Percentiles rank a stretch among this genome's conserved stretches.
Conservation (phyloP, 257 asterid species). For the Solanum habrochaites region DNA sequence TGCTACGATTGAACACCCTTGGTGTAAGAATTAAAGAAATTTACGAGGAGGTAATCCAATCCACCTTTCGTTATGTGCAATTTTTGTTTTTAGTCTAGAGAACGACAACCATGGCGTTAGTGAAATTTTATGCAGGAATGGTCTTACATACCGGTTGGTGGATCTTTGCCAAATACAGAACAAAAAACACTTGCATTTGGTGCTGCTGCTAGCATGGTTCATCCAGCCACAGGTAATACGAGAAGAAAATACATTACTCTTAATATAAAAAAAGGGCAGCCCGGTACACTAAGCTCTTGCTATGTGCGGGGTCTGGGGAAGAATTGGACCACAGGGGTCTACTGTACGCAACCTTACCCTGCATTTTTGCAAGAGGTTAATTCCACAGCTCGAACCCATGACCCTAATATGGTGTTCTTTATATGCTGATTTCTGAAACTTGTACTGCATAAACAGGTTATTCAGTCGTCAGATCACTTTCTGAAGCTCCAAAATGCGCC, state of each 20-base stretch:
- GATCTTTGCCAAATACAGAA: slow-evolving; percentile 92
- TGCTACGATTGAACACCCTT: slow-evolving; percentile 76
- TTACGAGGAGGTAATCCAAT: slow-evolving; percentile 69
- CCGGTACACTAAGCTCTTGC: not conserved
- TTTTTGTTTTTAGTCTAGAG: not conserved
- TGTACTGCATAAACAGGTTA: slow-evolving; percentile 42
- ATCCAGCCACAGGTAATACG: slow-evolving; percentile 90
- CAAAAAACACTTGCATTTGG: slow-evolving; percentile 98
- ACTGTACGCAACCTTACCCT: not conserved
- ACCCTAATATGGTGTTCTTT: not conserved
- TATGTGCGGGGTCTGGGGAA: not conserved
- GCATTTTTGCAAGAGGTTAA: not conserved
- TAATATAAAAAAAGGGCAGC: not conserved
- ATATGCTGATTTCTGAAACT: not conserved
- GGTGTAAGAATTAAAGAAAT: slow-evolving; percentile 70
- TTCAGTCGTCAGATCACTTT: slow-evolving; percentile 90
- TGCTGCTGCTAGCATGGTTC: slow-evolving; percentile 99
- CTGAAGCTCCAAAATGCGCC: slow-evolving; percentile 97
- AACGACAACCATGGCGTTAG: not conserved
- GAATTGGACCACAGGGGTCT: not conserved
- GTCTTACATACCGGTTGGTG: slow-evolving; percentile 99
- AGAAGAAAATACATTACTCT: not conserved
- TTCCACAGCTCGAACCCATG: not conserved
- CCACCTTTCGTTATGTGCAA: not conserved
- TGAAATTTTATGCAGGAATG: slow-evolving; percentile 57